phyloP scores from a whole-genome alignment of 306 rosid species.

The Psophocarpus tetragonolobus region DNA sequence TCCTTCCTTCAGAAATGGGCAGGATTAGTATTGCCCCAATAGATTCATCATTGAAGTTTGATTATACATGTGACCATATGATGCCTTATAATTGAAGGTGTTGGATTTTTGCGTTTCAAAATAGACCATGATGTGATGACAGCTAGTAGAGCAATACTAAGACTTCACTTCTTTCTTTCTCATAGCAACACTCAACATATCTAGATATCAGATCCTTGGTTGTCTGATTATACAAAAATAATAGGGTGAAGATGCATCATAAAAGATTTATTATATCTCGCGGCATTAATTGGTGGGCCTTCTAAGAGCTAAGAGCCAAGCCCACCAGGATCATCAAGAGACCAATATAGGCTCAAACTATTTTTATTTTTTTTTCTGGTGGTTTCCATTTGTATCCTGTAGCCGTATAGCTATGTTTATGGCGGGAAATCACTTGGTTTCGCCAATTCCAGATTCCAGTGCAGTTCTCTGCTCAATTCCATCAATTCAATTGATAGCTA shows the following conservation, averaged over 20 bases:
- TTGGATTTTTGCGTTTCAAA: not conserved
- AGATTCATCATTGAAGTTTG: not conserved
- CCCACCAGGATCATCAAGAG: conserved; percentile 27
- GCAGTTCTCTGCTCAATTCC: not conserved
- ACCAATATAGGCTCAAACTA: not conserved
- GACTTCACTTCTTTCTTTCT: not conserved
- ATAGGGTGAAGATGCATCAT: not conserved
- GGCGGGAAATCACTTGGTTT: conserved; percentile 1
- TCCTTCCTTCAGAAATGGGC: not conserved
- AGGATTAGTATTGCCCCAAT: not conserved
- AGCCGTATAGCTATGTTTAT: conserved; percentile 16
- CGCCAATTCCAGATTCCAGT: not conserved
- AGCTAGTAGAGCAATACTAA: not conserved
- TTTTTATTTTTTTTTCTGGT: conserved; percentile 8
- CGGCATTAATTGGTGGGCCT: conserved; percentile 31
- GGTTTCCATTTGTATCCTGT: conserved; percentile 8
- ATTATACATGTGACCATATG: not conserved
- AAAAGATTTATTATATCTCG: not conserved
- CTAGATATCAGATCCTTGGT: conserved; percentile 1
- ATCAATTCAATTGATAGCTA: not conserved
- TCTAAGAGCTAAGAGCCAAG: conserved; percentile 19
- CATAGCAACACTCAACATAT: not conserved
- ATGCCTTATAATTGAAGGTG: not conserved
- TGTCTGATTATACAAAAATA: not conserved
- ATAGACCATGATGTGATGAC: not conserved